phyloP scores from a whole-genome alignment of 1,284 basidiomycete species.

The Pterula multifida region DNA sequence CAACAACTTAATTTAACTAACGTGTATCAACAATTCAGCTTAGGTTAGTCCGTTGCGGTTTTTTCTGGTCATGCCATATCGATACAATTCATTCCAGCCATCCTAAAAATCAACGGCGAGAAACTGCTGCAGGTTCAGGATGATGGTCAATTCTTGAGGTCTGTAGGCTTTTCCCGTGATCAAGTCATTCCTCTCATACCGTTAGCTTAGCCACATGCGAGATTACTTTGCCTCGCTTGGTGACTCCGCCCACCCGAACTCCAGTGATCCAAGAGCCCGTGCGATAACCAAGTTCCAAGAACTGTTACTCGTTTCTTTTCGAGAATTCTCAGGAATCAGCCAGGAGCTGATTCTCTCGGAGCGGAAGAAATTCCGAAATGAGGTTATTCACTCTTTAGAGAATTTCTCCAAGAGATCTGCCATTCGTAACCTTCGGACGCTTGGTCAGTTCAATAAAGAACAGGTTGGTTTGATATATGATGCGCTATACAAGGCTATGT shows the following conservation, averaged over 20 bases:
- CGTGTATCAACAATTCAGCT: conserved; percentile 16
- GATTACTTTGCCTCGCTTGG: conserved; percentile 91
- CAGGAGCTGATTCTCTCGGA: conserved; percentile 91
- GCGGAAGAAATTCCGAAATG: conserved; percentile 77
- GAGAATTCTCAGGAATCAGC: conserved; percentile 94
- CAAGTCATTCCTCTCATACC: conserved; percentile 3
- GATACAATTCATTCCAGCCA: conserved; percentile 39
- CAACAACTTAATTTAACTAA: conserved; percentile 6
- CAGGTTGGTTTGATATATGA: conserved; percentile 88
- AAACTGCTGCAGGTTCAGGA: conserved; percentile 91
- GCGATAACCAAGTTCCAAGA: conserved; percentile 98
- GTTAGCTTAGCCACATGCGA: conserved; percentile 64
- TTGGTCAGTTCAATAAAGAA: conserved; percentile 81
- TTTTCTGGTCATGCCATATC: conserved; percentile 7
- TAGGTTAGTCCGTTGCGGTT: conserved; percentile 25
- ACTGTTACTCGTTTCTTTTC: conserved; percentile 88
- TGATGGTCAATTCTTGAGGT: conserved; percentile 96
- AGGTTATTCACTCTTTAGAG: conserved; percentile 92
- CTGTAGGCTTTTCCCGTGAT: conserved; percentile 13
- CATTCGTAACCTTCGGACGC: conserved; percentile 76
- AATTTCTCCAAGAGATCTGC: conserved; percentile 93
- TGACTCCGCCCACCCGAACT: conserved; percentile 88
- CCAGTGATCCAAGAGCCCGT: conserved; percentile 79
- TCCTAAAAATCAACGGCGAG: conserved; percentile 97
- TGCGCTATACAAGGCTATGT: conserved; percentile 81